Percentiles rank a stretch among this genome's conserved stretches.
These are phyloP conservation scores for Yamadazyma sp. DNA, from an alignment of 1,139 yeast species.

Conservation along the genomic window DNA sequence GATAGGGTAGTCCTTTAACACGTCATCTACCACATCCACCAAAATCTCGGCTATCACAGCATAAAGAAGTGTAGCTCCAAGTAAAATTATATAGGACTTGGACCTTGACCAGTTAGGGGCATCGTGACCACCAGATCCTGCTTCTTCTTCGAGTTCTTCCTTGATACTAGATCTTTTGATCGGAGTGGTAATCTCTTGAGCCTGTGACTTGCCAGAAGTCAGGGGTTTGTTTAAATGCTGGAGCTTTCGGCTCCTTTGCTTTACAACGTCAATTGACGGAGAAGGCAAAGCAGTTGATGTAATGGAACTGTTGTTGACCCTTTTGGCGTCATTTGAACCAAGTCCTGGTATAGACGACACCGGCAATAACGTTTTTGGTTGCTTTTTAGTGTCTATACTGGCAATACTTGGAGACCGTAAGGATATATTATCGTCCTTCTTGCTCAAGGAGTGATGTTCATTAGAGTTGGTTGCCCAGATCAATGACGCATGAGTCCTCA, in stretches of 20 bases:
- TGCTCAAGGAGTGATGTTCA: slow-evolving; percentile 30
- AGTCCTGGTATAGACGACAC: slow-evolving; percentile 6
- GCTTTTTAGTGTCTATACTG: slow-evolving; percentile 28
- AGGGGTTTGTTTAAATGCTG: not conserved
- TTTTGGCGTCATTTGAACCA: not conserved
- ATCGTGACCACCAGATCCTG: slow-evolving; percentile 68
- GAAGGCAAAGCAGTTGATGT: slow-evolving; percentile 17
- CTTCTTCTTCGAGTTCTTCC: slow-evolving; percentile 14
- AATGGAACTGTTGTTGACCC: slow-evolving; percentile 3
- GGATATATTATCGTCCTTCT: slow-evolving; percentile 13
- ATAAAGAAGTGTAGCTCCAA: slow-evolving; percentile 82
- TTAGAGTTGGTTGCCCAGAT: slow-evolving; percentile 73
- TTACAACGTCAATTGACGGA: slow-evolving; percentile 23
- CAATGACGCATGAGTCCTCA: slow-evolving; percentile 93
- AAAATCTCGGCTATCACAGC: slow-evolving; percentile 94
- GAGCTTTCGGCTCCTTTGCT: slow-evolving; percentile 16
- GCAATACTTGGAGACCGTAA: slow-evolving; percentile 21
- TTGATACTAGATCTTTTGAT: slow-evolving; percentile 10
- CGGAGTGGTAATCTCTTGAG: slow-evolving; percentile 9
- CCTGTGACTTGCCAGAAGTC: slow-evolving; percentile 1
- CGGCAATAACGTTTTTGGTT: slow-evolving; percentile 5
- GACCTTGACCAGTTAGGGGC: slow-evolving; percentile 96
- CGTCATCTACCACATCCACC: slow-evolving; percentile 92
- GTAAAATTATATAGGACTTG: slow-evolving; percentile 80
- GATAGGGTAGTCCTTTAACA: slow-evolving; percentile 70